Evolutionary conservation across 345 rosid species (phyloP).

Genomic region (Litchi chinensis): DNA sequence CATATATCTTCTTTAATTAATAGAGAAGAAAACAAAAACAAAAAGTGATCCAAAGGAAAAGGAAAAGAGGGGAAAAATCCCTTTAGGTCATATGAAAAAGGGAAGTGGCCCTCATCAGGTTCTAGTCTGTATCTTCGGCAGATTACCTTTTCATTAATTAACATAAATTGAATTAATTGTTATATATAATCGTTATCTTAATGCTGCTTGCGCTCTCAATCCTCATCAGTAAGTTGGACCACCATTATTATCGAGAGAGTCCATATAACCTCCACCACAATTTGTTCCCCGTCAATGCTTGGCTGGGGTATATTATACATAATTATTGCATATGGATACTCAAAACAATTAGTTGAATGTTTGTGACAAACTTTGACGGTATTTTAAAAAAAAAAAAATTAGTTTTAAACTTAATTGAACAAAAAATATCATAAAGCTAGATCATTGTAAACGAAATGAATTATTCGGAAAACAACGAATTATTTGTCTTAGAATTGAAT

Average conservation of each 20-base stretch:
- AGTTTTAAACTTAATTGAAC: neutral
- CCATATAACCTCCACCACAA: conserved; percentile 36
- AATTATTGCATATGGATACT: neutral
- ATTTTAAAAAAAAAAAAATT: neutral
- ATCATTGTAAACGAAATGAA: no score
- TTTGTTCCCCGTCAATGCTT: conserved; percentile 29
- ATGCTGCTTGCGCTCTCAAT: conserved; percentile 22
- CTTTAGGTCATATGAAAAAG: neutral
- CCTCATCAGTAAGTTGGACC: conserved; percentile 43
- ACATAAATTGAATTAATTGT: conserved; percentile 11
- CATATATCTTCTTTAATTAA: conserved; percentile 21
- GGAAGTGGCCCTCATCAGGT: conserved; percentile 24
- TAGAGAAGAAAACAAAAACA: conserved; percentile 19
- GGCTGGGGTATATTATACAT: conserved; percentile 39
- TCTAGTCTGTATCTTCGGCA: conserved; percentile 7
- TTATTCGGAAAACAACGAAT: no score
- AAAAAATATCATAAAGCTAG: no score
- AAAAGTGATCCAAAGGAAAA: conserved; percentile 19
- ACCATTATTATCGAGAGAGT: conserved; percentile 14
- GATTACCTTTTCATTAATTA: neutral
- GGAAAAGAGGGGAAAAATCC: neutral
- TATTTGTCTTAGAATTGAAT: no score
- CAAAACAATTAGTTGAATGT: neutral
- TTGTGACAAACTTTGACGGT: neutral
- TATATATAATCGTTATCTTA: conserved; percentile 6